phyloP scores from a whole-genome alignment of 306 rosid genomes.

The Acacia confusa region DNA sequence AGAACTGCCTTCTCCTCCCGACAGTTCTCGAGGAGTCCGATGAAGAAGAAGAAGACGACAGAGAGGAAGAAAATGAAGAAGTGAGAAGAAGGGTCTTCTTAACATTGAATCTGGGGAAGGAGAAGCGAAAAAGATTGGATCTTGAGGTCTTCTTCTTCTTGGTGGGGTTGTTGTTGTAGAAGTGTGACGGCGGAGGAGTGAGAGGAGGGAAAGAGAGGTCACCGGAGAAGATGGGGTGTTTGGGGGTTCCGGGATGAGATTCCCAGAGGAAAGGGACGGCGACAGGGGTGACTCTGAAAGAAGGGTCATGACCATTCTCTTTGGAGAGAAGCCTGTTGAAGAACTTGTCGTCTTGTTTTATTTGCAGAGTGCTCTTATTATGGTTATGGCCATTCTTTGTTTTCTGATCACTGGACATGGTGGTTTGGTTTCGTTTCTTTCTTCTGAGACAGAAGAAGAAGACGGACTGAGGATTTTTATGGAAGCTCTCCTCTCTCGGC shows the following conservation, averaged over 20 bases:
- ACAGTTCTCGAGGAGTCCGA: constrained; percentile 32
- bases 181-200: constrained; percentile 89
- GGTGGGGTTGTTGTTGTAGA: background rate
- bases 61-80: background rate
- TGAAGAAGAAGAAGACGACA: constrained; percentile 19
- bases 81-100: constrained; percentile 27
- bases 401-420: constrained; percentile 40
- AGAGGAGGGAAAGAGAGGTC: constrained; percentile 65
- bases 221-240: constrained; percentile 49
- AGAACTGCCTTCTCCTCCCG: constrained; percentile 27
- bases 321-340: constrained; percentile 64
- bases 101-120: constrained; percentile 47
- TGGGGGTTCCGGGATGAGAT: constrained; percentile 93
- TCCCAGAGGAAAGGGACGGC: constrained; percentile 85
- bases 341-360: constrained; percentile 58
- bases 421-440: background rate
- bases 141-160: constrained; percentile 34
- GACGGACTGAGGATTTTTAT: background rate
- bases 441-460: background rate
- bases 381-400: constrained; percentile 25
- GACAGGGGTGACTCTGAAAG: constrained; percentile 57
- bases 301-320: constrained; percentile 60
- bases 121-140: constrained; percentile 44
- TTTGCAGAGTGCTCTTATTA: constrained; percentile 39
- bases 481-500: background rate